Percentiles rank a stretch among this genome's conserved stretches.
These are phyloP conservation scores for Rosa multiflora DNA, from an alignment of 306 rosid species.

Conservation along the genomic window DNA sequence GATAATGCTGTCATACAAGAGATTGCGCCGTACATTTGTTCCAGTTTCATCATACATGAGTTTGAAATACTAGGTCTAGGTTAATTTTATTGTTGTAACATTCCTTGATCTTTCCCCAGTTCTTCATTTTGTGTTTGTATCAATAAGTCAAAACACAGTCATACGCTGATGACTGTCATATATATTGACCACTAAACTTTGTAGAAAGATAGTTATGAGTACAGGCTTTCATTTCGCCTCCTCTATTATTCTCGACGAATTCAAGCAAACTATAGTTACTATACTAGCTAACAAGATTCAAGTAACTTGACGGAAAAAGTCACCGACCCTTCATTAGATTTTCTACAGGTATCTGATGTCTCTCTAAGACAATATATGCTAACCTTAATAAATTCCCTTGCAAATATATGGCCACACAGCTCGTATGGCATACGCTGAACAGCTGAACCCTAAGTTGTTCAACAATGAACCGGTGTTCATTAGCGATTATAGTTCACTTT, in stretches of 20 bases:
- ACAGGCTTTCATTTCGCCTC: not conserved
- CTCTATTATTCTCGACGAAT: too few relatives aligned
- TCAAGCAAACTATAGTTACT: not conserved
- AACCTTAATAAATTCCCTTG: not conserved
- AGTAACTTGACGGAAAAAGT: not conserved
- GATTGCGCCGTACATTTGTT: not conserved
- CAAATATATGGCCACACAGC: not conserved
- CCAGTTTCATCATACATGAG: not conserved
- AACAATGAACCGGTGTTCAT: not conserved
- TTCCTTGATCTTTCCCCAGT: slow-evolving; percentile 21
- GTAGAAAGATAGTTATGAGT: slow-evolving; percentile 9
- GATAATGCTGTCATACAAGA: not conserved
- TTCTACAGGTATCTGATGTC: not conserved
- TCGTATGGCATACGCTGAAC: not conserved
- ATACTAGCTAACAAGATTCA: not conserved
- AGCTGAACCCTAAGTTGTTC: not conserved
- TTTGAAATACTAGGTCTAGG: not conserved
- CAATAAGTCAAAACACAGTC: slow-evolving; percentile 24
- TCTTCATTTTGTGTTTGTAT: slow-evolving; percentile 31
- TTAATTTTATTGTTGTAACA: slow-evolving; percentile 7
- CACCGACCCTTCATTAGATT: not conserved
- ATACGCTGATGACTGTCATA: slow-evolving; percentile 22
- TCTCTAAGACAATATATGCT: not conserved
- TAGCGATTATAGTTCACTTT: not conserved
- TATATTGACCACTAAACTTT: not conserved